phyloP scores from a whole-genome alignment of 1,284 basidiomycete genomes.

The Puccinia hordei region DNA sequence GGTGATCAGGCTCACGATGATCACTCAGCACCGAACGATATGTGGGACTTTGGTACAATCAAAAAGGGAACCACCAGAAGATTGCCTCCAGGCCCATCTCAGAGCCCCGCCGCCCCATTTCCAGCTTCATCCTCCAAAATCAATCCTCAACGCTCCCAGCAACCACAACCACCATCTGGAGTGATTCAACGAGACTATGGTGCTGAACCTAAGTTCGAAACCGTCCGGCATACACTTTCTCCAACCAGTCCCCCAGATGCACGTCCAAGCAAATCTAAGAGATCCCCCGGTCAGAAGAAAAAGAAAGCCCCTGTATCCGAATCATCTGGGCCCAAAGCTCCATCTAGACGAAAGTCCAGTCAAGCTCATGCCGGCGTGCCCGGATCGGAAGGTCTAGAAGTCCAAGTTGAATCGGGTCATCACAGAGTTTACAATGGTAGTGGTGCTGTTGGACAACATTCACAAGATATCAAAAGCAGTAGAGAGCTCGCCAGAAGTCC shows the following conservation, averaged over 20 bases:
- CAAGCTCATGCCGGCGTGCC: not conserved
- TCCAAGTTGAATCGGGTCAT: constrained; percentile 5
- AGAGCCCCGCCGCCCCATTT: constrained; percentile 60
- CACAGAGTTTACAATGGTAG: not conserved
- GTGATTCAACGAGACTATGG: constrained; percentile 49
- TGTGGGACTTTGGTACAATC: constrained; percentile 94
- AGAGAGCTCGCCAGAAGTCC: constrained; percentile 32
- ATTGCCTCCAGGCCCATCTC: constrained; percentile 26
- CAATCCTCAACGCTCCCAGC: constrained; percentile 67
- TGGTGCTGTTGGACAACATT: not conserved
- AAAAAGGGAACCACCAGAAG: constrained; percentile 63
- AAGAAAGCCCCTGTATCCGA: constrained; percentile 27
- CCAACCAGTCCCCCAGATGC: constrained; percentile 10
- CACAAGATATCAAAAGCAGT: constrained; percentile 15
- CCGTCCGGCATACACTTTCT: constrained; percentile 53
- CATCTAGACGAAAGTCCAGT: not conserved
- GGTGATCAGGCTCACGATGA: constrained; percentile 66
- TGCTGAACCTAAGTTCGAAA: constrained; percentile 52
- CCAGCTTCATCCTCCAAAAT: constrained; percentile 62
- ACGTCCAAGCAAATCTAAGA: constrained; percentile 33
- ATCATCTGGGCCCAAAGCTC: not conserved
- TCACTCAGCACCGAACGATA: constrained; percentile 71
- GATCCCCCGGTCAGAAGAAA: constrained; percentile 35
- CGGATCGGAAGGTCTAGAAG: not conserved
- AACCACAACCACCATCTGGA: constrained; percentile 56